A percentile compares a stretch with the other conserved stretches of the same genome.
Evolutionary conservation across 345 rosid genomes (phyloP).

Genomic region (Gossypium arboreum): DNA sequence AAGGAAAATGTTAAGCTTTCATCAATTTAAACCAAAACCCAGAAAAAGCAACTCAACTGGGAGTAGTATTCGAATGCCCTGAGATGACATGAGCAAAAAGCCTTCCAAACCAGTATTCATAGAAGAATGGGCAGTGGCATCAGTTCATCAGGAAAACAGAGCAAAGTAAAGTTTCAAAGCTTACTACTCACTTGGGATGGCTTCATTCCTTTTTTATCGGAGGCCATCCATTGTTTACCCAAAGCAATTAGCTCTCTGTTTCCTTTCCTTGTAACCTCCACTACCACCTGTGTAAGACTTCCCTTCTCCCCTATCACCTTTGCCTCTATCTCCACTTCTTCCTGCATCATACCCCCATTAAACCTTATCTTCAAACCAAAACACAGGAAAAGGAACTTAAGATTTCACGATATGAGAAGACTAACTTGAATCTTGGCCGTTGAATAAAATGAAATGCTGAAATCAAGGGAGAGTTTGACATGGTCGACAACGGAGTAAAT

Average conservation of each 20-base stretch:
- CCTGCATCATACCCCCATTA: slow-evolving; percentile 32
- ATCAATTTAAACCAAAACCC: neutral
- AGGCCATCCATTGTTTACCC: slow-evolving; percentile 57
- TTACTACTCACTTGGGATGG: neutral
- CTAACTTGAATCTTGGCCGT: slow-evolving; percentile 49
- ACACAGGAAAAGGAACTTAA: neutral
- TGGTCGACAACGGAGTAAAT: slow-evolving; percentile 30
- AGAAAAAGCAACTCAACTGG: neutral
- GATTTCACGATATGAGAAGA: neutral
- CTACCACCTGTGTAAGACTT: slow-evolving; percentile 35
- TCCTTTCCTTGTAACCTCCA: slow-evolving; percentile 39
- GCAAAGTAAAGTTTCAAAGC: neutral
- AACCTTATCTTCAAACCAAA: neutral
- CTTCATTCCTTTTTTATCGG: slow-evolving; percentile 9
- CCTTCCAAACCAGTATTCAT: no score
- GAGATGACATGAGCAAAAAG: no score
- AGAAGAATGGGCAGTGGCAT: no score
- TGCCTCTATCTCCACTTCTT: slow-evolving; percentile 61
- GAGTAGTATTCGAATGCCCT: no score
- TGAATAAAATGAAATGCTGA: slow-evolving; percentile 41
- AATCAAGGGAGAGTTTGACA: slow-evolving; percentile 38
- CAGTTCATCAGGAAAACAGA: no score
- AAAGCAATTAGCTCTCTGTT: slow-evolving; percentile 43
- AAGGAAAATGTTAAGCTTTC: neutral
- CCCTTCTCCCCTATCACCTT: slow-evolving; percentile 44